Base-by-base conservation (phyloP, 768 basidiomycete genomes). In the Naematelia aurantialba region DNA sequence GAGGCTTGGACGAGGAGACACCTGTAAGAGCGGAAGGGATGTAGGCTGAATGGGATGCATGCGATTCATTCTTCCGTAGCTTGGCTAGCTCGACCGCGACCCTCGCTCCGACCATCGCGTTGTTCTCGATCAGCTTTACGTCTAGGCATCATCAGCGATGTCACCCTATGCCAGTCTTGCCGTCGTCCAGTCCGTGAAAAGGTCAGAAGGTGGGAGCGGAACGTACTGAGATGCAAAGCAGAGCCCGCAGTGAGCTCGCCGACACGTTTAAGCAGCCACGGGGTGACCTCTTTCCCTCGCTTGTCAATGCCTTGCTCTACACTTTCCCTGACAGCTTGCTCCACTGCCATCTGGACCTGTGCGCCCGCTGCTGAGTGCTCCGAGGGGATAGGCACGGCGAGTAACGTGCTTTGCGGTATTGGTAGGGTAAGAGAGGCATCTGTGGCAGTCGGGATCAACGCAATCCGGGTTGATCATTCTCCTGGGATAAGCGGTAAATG, bases 311-410 rank as follows among this genome's bases (percentile, higher is more conserved):
- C 91, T 62, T 86, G 87, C 58, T 83, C 82, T 61, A 89, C 86
- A 3, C 89, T 87, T 78, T 99, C 94, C 13, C 75, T 72, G 4
- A 99, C 83, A 5, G 96, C 96, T 66, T 84, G 85, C 58, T 93
- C 86, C 5, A 97, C 88, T 0, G 86, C 85, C 45, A 80, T 72
- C 73, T 97, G 91, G 13, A 96, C 83, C 39, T 77, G 66, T 52
- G 81, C 79, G 5, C 91, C 91, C n/a, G 79, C 78, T 3, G 78
- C 79, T 68, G 91, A 84, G 66, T 87, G 85, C 58, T 84, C 79
- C 55, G 83, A 82, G 0, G 93, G 96, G 54, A 98, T 96, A 21
- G 96, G 96, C 4, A 88, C 89, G 5, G 86, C 91, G 61, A 99
- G 85, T 17, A 98, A 74, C 4, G 83, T 85, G 17, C 91, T 89